A percentile compares a stretch with the other conserved stretches of the same genome.
Conservation (phyloP, 495 filamentous ascomycete species). For the Lasiosphaeria hispida region DNA sequence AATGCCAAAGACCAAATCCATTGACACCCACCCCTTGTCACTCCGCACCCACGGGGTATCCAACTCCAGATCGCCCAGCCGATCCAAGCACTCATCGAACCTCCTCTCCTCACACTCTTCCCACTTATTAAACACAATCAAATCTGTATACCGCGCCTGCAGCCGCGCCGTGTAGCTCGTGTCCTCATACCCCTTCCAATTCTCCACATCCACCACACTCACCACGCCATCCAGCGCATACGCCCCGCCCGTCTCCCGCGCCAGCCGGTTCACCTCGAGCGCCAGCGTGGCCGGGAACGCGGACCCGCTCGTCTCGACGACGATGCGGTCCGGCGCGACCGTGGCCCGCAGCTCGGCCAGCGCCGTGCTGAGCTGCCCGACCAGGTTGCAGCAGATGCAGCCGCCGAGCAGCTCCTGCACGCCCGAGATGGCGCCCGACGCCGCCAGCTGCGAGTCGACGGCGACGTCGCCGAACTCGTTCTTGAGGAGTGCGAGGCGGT, state of each 20-base stretch:
- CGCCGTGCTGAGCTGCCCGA: slow-evolving; percentile 81
- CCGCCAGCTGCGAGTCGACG: slow-evolving; percentile 85
- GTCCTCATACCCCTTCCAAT: slow-evolving; percentile 94
- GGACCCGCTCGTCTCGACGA: slow-evolving; percentile 86
- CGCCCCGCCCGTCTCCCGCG: slow-evolving; percentile 54
- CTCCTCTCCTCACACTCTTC: slow-evolving; percentile 66
- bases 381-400: slow-evolving; percentile 98
- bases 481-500: slow-evolving; percentile 91
- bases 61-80: slow-evolving; percentile 81
- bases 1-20: slow-evolving; percentile 78
- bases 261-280: slow-evolving; percentile 87
- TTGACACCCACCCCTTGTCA: slow-evolving; percentile 69
- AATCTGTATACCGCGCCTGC: slow-evolving; percentile 85
- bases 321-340: slow-evolving; percentile 71
- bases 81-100: slow-evolving; percentile 79
- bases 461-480: slow-evolving; percentile 97
- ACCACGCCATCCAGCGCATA: slow-evolving; percentile 89
- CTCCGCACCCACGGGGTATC: slow-evolving; percentile 78
- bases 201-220: slow-evolving; percentile 92
- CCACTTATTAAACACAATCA: slow-evolving; percentile 97
- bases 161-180: slow-evolving; percentile 83
- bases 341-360: slow-evolving; percentile 65
- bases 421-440: slow-evolving; percentile 76
- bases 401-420: slow-evolving; percentile 90
- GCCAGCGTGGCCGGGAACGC: slow-evolving; percentile 88